Conservation (phyloP, 2,329 filamentous ascomycete species). For the Fusarium sambucinum region DNA sequence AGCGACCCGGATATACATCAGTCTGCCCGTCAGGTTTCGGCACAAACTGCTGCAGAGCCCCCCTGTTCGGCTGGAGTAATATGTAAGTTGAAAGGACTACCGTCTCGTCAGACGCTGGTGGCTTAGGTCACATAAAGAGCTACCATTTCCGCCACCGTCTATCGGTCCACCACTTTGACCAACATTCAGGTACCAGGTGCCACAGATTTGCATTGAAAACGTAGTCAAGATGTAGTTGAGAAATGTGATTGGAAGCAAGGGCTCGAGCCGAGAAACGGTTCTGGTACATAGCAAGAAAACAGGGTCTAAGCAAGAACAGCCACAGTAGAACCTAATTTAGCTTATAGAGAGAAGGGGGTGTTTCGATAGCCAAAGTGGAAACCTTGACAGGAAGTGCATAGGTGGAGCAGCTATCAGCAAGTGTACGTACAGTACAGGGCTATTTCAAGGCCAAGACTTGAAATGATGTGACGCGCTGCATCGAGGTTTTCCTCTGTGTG, state of each 20-base stretch:
- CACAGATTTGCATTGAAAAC: conserved; percentile 28
- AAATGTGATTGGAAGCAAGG: conserved; percentile 28
- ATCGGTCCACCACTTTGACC: conserved; percentile 31
- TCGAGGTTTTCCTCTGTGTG: conserved; percentile 19
- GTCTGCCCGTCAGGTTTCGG: conserved; percentile 15
- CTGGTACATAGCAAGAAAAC: conserved; percentile 35
- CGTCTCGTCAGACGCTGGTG: conserved; percentile 26
- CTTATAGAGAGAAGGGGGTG: conserved; percentile 4
- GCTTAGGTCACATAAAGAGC: conserved; percentile 30
- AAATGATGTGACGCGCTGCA: conserved; percentile 30
- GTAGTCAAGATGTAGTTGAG: conserved; percentile 15
- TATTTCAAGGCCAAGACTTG: conserved; percentile 39
- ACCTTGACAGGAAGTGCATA: conserved; percentile 13
- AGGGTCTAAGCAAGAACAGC: conserved; percentile 36
- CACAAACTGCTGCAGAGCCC: conserved; percentile 13
- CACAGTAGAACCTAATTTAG: conserved; percentile 27
- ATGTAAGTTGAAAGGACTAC: conserved; percentile 26
- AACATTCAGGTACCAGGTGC: conserved; percentile 42
- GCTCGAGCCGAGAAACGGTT: conserved; percentile 36
- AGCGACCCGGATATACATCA: conserved; percentile 11
- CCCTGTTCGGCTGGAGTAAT: conserved; percentile 21
- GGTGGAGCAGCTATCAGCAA: conserved; percentile 23
- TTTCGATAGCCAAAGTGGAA: conserved; percentile 27
- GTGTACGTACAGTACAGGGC: conserved; percentile 3
- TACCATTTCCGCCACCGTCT: conserved; percentile 33